Conservation (phyloP, 2,329 filamentous ascomycete species). For the Lasiodiplodia sp. region DNA sequence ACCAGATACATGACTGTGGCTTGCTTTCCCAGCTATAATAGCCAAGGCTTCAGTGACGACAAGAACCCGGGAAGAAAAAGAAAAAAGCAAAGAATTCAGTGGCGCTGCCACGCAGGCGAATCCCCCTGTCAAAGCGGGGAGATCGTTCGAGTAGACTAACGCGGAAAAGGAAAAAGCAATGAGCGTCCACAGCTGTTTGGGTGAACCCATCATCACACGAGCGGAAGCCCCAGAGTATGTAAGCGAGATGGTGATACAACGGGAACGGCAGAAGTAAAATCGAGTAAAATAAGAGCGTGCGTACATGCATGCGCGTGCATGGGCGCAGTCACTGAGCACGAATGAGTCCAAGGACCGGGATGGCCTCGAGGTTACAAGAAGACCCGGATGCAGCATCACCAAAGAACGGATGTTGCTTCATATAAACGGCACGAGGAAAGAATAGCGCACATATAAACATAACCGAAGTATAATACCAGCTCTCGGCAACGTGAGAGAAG, state of each 20-base stretch:
- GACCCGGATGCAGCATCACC: not conserved
- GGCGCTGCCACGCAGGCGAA: not conserved
- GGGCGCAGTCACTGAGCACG: not conserved
- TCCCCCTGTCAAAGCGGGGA: not conserved
- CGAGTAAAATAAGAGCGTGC: not conserved
- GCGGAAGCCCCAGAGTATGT: not conserved
- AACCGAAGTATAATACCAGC: not conserved
- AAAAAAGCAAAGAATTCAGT: not conserved
- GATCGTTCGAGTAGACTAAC: not conserved
- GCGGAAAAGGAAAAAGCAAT: not conserved
- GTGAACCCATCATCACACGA: conserved; percentile 15
- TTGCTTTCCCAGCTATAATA: no score
- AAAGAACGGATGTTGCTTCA: not conserved
- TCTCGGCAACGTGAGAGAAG: not conserved
- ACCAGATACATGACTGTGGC: not conserved
- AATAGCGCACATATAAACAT: not conserved
- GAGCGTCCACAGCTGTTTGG: not conserved
- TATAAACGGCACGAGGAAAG: not conserved
- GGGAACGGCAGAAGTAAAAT: not conserved
- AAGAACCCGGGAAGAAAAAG: not conserved
- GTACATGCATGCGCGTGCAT: not conserved
- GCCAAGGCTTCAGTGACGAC: no score
- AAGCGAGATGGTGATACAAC: not conserved
- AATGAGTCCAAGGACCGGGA: not conserved
- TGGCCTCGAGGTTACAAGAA: not conserved